These are phyloP conservation scores for Bjerkandera adusta DNA, from an alignment of 1,284 basidiomycete genomes.

Conservation along the genomic window DNA sequence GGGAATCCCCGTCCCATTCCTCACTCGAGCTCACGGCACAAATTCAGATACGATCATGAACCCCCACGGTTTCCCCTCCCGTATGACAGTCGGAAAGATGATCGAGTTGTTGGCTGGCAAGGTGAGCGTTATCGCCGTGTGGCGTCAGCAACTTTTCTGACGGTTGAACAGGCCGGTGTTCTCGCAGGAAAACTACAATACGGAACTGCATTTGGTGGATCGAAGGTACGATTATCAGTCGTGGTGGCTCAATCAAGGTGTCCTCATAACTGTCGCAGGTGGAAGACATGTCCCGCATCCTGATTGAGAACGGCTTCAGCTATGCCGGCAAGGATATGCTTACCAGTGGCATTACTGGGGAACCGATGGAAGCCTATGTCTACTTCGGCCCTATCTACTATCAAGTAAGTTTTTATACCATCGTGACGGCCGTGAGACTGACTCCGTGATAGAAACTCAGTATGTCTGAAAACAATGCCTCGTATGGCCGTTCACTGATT, in stretches of 20 bases:
- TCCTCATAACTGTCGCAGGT: constrained; percentile 63
- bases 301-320: constrained; percentile 95
- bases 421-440: constrained; percentile 22
- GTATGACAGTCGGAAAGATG: constrained; percentile 99
- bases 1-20: constrained; percentile 1
- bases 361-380: constrained; percentile 94
- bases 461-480: too few species aligned
- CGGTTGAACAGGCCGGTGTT: constrained; percentile 71
- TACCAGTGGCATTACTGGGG: constrained; percentile 96
- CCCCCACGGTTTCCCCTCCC: constrained; percentile 98
- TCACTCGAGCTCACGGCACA: not conserved
- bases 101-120: constrained; percentile 98
- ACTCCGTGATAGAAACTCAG: constrained; percentile 66
- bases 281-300: constrained; percentile 96
- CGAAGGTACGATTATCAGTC: constrained; percentile 58
- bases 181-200: constrained; percentile 86
- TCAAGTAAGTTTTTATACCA: constrained; percentile 54
- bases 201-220: constrained; percentile 96
- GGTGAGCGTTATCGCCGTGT: constrained; percentile 38
- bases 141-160: constrained; percentile 1
- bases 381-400: constrained; percentile 99
- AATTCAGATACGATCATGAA: constrained; percentile 99
- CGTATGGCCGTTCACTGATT: too few species aligned
- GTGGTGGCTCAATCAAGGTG: not conserved
- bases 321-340: constrained; percentile 99